Base-by-base conservation (phyloP, 352 stramenopile species). In the Phytophthora pini region DNA sequence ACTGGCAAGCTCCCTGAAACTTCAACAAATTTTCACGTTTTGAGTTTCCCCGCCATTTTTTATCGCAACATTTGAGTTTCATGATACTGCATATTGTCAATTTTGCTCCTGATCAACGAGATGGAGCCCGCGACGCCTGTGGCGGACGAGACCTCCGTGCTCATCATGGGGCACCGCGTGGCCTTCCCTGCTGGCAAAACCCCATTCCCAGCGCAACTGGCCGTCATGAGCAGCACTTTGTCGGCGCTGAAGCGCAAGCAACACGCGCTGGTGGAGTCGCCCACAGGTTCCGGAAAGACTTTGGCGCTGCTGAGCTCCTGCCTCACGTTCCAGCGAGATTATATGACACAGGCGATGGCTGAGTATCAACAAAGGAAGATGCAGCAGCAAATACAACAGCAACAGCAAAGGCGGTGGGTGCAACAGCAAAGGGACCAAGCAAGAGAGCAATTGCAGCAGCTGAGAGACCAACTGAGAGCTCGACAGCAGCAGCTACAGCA, bases 141-240 rank as follows among this genome's bases (percentile, higher is more conserved):
- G 48, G 32, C 24, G 34, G 47, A 46, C 11, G 64, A 77, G 39
- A 70, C 62, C 29, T 17, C 59, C n/a, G 68, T 91, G 50, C 82
- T 93, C 74, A 91, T 95, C 73, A 92, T 92, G 82, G 87, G 87
- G 29, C 89, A 93, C 67, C 73, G 72, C 45, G 87, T 95, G 27
- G 79, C 68, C 36, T 95, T 95, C 57, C 84, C 87, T 0, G 70
- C 68, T 5, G 87, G 83, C 39, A 95, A 93, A 73, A 79, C 61
- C 43, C 87, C 87, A 39, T 95, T 95, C 60, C 85, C 87, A 11
- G 83, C 87, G n/a, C 87, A 95, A 61, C 55, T 95, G 48, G 86
- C 85, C 0, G 86, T 95, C 29, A 95, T 95, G 87, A 92, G 76
- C 74, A 93, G 88, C 52, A 84, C 89, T 43, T 64, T 95, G 49